A percentile compares a stretch with the other conserved stretches of the same genome.
Conservation (phyloP, 1,284 basidiomycete genomes). For the Ceratobasidium papillatum region DNA sequence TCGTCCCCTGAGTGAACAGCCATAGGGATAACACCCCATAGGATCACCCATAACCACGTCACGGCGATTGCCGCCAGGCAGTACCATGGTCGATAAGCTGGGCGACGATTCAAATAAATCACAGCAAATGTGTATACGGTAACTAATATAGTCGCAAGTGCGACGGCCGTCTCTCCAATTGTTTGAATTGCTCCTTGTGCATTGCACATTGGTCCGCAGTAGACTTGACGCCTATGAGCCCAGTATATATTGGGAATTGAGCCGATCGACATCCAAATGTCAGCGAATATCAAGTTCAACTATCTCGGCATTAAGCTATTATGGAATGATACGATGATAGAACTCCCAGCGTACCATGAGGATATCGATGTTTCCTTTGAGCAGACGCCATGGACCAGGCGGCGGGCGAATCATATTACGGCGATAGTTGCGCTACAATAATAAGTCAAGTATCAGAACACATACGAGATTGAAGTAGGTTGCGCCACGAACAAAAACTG, state of each 20-base stretch:
- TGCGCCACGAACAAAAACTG: background rate
- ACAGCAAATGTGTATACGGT: slow-evolving; percentile 44
- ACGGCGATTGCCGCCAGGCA: background rate
- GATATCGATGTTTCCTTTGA: slow-evolving; percentile 31
- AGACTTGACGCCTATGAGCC: slow-evolving; percentile 39
- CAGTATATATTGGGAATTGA: slow-evolving; percentile 43
- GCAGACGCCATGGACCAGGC: slow-evolving; percentile 14
- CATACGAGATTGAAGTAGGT: too few relatives aligned
- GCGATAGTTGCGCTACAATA: slow-evolving; percentile 9
- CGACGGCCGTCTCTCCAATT: slow-evolving; percentile 45
- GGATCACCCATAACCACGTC: slow-evolving; percentile 16
- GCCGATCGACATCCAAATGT: slow-evolving; percentile 45
- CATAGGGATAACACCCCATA: background rate
- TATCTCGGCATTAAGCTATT: background rate
- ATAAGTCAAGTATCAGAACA: background rate
- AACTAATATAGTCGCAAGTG: slow-evolving; percentile 42
- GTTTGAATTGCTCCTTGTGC: slow-evolving; percentile 45
- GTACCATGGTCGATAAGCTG: slow-evolving; percentile 5
- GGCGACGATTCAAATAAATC: background rate
- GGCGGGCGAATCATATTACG: background rate
- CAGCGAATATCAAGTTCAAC: slow-evolving; percentile 45
- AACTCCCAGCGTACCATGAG: background rate
- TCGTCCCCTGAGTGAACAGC: background rate
- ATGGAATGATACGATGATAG: background rate
- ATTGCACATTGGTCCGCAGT: slow-evolving; percentile 44